phyloP scores from a whole-genome alignment of 164 flowering plant species.

The Macadamia integrifolia region DNA sequence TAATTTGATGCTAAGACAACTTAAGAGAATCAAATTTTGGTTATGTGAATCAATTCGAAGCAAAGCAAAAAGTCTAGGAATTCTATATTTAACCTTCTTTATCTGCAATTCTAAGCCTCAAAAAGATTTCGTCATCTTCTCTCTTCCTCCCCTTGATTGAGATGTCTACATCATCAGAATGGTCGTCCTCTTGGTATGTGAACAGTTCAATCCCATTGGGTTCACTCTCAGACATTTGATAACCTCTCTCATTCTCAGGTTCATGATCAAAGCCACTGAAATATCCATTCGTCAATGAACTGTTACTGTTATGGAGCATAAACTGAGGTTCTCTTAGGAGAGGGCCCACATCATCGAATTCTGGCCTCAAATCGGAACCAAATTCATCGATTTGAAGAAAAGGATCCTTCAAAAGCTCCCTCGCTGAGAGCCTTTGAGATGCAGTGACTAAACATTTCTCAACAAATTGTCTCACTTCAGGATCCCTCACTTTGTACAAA shows the following conservation, averaged over 20 bases:
- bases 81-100: constrained; percentile 53
- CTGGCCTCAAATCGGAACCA: constrained; percentile 31
- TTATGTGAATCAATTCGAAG: neutral
- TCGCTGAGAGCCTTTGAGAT: constrained; percentile 66
- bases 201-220: constrained; percentile 53
- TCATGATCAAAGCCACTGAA: constrained; percentile 29
- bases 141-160: constrained; percentile 63
- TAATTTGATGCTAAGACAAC: neutral
- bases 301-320: constrained; percentile 16
- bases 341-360: constrained; percentile 29
- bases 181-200: constrained; percentile 57
- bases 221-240: constrained; percentile 27
- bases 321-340: constrained; percentile 32
- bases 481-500: constrained; percentile 71
- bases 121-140: constrained; percentile 66
- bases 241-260: constrained; percentile 33
- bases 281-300: constrained; percentile 33
- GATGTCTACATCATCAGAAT: constrained; percentile 46
- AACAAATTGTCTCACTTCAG: constrained; percentile 72
- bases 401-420: constrained; percentile 80
- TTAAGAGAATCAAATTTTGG: neutral
- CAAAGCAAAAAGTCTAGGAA: neutral
- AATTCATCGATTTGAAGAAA: constrained; percentile 74
- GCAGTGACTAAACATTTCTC: constrained; percentile 89
- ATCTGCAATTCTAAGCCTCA: constrained; percentile 80